phyloP scores from a whole-genome alignment of 352 stramenopile genomes.

The Globisporangium cederbergense region DNA sequence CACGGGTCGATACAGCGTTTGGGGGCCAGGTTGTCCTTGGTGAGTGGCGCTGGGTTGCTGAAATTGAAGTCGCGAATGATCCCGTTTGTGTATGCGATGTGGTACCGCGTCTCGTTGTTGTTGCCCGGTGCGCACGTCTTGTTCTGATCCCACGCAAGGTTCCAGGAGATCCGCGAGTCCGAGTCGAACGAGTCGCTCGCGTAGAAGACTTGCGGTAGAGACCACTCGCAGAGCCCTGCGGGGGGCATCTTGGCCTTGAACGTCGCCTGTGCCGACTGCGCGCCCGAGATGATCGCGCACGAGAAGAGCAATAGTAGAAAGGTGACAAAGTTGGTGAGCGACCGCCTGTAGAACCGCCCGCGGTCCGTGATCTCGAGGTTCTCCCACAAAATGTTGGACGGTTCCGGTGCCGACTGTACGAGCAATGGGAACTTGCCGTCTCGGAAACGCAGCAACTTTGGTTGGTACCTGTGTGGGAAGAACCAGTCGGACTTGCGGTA shows the following conservation, averaged over 20 bases:
- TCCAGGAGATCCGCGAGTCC: constrained; percentile 28
- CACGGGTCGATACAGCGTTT: constrained; percentile 56
- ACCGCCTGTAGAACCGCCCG: constrained; percentile 56
- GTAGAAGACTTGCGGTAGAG: constrained; percentile 61
- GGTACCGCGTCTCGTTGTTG: constrained; percentile 31
- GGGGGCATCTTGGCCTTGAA: constrained; percentile 71
- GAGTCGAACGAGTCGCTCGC: constrained; percentile 29
- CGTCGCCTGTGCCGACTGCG: constrained; percentile 62
- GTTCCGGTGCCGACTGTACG: constrained; percentile 60
- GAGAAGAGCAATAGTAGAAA: constrained; percentile 74
- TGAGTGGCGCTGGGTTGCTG: constrained; percentile 12
- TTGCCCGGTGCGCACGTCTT: constrained; percentile 32
- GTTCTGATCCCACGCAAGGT: constrained; percentile 53
- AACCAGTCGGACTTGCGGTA: constrained; percentile 54
- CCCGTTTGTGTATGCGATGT: constrained; percentile 65
- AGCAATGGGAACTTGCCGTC: constrained; percentile 39
- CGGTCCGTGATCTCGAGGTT: constrained; percentile 73
- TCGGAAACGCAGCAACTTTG: constrained; percentile 57
- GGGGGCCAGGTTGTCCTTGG: constrained; percentile 12
- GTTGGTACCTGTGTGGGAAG: constrained; percentile 48
- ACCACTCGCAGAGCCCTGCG: constrained; percentile 50
- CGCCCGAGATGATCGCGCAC: constrained; percentile 67
- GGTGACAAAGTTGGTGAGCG: constrained; percentile 68
- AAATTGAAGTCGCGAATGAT: constrained; percentile 42
- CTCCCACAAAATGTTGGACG: constrained; percentile 87